A percentile compares a stretch with the other conserved stretches of the same genome.
These are phyloP conservation scores for Trametes gibbosa DNA, from an alignment of 768 basidiomycete species.

Conservation along the genomic window DNA sequence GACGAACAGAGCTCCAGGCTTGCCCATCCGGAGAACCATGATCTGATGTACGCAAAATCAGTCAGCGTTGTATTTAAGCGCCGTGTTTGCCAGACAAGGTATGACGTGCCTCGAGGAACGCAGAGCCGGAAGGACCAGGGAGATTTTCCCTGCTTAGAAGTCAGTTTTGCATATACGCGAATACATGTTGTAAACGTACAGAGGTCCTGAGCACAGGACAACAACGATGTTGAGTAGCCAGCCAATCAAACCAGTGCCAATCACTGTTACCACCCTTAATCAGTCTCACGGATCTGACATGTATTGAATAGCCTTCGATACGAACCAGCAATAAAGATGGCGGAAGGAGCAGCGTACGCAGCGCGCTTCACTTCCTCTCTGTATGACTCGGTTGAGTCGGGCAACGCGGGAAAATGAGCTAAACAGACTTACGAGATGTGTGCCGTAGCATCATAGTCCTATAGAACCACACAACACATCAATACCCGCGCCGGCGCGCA, in stretches of 20 bases:
- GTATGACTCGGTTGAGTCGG: background rate
- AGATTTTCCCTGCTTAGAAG: constrained; percentile 47
- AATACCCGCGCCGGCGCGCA: too few relatives aligned
- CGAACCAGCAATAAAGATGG: constrained; percentile 56
- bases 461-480: background rate
- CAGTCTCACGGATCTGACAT: too few relatives aligned
- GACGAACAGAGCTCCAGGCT: constrained; percentile 68
- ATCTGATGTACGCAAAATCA: constrained; percentile 42
- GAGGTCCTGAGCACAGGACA: constrained; percentile 77
- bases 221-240: constrained; percentile 88
- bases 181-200: constrained; percentile 42
- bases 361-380: constrained; percentile 81
- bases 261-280: constrained; percentile 42
- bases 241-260: constrained; percentile 75
- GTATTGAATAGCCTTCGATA: too few relatives aligned
- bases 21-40: constrained; percentile 74
- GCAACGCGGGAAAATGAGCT: background rate
- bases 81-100: too few relatives aligned
- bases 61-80: background rate
- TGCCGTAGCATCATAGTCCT: constrained; percentile 81
- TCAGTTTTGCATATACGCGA: constrained; percentile 1
- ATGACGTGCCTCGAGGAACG: constrained; percentile 58
- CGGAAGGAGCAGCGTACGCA: constrained; percentile 67
- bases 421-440: constrained; percentile 65
- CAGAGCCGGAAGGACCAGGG: constrained; percentile 67